A percentile compares a stretch with the other conserved stretches of the same genome.
Conservation (phyloP, 2,329 filamentous ascomycete species). For the Apiospora aurea region DNA sequence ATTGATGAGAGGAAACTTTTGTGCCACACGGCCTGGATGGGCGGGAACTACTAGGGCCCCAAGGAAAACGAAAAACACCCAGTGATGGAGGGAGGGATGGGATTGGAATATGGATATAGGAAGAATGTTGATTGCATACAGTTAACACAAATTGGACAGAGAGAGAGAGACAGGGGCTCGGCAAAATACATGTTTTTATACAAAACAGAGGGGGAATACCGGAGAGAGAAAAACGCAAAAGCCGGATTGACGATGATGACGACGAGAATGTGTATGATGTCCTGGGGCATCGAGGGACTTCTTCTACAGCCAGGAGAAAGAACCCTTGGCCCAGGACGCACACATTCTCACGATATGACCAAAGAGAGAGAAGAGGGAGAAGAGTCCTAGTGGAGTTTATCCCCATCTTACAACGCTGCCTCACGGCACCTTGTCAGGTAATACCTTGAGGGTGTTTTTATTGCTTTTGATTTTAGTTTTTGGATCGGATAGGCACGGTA, state of each 20-base stretch:
- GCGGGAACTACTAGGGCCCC: conserved; percentile 8
- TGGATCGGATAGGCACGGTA: neutral
- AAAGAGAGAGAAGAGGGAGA: neutral
- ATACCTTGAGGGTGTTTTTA: conserved; percentile 15
- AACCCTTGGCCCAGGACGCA: neutral
- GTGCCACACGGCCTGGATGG: conserved; percentile 23
- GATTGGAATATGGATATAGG: neutral
- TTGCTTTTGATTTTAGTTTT: neutral
- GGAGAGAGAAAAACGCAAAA: neutral
- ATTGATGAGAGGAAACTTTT: conserved; percentile 14
- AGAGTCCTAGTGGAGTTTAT: conserved; percentile 6
- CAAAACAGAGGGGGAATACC: neutral
- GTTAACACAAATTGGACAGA: neutral
- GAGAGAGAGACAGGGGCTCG: neutral
- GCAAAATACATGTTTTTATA: conserved; percentile 14
- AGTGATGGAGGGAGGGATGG: neutral
- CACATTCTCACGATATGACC: neutral
- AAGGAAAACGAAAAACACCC: neutral
- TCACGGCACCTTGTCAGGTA: conserved; percentile 31
- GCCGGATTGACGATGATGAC: neutral
- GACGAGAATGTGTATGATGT: neutral
- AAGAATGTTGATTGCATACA: neutral
- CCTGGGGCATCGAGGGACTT: neutral
- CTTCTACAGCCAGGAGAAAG: neutral
- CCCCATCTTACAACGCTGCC: conserved; percentile 31